Conservation (phyloP, 2,329 filamentous ascomycete species). For the Alternaria gansuensis region DNA sequence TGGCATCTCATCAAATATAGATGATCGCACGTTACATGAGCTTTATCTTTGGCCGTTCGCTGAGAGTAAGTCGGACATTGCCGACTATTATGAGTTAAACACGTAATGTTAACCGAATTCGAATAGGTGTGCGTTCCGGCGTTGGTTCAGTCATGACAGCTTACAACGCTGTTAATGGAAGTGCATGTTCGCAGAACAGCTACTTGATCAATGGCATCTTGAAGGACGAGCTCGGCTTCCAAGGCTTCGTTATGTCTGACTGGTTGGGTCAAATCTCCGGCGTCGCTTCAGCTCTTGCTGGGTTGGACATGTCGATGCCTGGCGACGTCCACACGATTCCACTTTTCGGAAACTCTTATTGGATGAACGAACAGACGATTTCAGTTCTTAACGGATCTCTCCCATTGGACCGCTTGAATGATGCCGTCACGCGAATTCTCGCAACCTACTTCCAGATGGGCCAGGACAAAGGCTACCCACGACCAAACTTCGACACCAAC, state of each 20-base stretch:
- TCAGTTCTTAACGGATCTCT: constrained; percentile 84
- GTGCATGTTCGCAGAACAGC: constrained; percentile 74
- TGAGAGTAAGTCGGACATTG: constrained; percentile 57
- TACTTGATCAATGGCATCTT: constrained; percentile 84
- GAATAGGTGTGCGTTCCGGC: constrained; percentile 69
- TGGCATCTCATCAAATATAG: constrained; percentile 68
- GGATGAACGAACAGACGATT: constrained; percentile 77
- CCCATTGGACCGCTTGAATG: constrained; percentile 81
- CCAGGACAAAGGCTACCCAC: constrained; percentile 56
- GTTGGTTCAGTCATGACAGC: constrained; percentile 85
- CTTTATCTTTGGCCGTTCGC: constrained; percentile 89
- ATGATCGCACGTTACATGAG: constrained; percentile 78
- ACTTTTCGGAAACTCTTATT: constrained; percentile 61
- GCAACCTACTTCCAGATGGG: constrained; percentile 79
- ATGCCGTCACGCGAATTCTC: constrained; percentile 86
- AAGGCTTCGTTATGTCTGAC: constrained; percentile 75
- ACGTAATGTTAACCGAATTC: not conserved
- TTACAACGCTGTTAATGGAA: constrained; percentile 66
- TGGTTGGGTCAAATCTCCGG: constrained; percentile 88
- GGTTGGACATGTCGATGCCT: constrained; percentile 83
- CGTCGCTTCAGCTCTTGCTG: constrained; percentile 79
- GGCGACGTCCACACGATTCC: constrained; percentile 68
- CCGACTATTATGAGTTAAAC: not conserved
- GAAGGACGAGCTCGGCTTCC: constrained; percentile 87
- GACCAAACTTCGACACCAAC: constrained; percentile 51